Base-by-base conservation (phyloP, 148 eudicot species). In the Cornus florida region DNA sequence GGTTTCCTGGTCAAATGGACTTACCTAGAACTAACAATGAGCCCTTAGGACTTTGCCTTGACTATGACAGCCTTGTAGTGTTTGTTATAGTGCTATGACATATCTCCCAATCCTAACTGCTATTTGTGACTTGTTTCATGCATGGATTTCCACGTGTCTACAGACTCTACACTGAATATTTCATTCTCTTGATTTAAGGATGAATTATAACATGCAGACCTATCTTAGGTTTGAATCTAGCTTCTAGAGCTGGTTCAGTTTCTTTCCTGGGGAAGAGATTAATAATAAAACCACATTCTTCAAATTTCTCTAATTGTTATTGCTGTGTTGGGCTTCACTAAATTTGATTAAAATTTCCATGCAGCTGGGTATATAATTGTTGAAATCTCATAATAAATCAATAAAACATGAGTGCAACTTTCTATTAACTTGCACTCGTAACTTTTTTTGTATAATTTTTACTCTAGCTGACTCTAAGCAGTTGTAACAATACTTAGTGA, bases 361-460 rank as follows among this genome's bases (percentile, higher is more conserved):
- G 31, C 22, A 17, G 20, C 35, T 39, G 22, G 69, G 12, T 12
- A 60, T 10, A 39, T 31, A 59, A 62, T 38, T 20, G 32, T 11
- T 65, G 23, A 75, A 16, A 41, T 39, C 6, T 24, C 24, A 28
- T 64, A 62, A 48, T 64, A 22, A 39, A 39, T 65, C 5, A 38
- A 75, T 43, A 33, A 62, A 22, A 35, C 56, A 62, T 3, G 78
- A 48, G 38, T 64, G 35, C 59, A 62, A 33, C 77, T 33, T 75
- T 65, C 57, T 41, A 41, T 75, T 41, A n/a, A 31, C 57, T 70
- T 70, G 28, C 31, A 11, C 41, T 39, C 32, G 6, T 70, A 39
- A 17, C 28, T 28, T 9, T n/a, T 10, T 70, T 14, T 16, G 59
- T 13, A 53, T 53, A 11, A 53, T 53, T 53, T 53, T 53, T 4